Base-by-base conservation (phyloP, 1,284 basidiomycete species). In the Cryptococcus sp. region DNA sequence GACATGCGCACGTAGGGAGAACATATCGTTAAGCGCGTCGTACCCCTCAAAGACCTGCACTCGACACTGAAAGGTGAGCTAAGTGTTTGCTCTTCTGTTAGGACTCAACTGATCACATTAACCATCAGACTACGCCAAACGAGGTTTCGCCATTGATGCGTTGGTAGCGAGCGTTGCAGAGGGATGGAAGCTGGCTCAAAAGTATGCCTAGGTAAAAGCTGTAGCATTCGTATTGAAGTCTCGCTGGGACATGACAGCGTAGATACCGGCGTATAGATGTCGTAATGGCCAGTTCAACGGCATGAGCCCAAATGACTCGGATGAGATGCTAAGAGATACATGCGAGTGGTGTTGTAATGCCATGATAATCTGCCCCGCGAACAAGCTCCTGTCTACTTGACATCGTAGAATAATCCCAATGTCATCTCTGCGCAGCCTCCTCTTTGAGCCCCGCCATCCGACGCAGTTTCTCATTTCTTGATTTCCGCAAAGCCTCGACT, bases 91-190 rank as follows among this genome's bases (percentile, higher is more conserved):
- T 20, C 25, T 40, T 23, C 8, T 29, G 47, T 29, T 13, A 22
- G 23, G 45, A 6, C 22, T 7, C 19, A 10, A n/a, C n/a, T 40
- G 39, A 40, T 40, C 39, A 13, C n/a, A n/a, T 7, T 8, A 11
- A 41, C 8, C 7, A 16, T 11, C 47, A 90, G 89, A 84, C 49
- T 93, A 91, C 67, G 81, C 85, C 62, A 74, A 78, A 66, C 85
- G 88, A 83, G 89, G 87, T 6, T 91, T 86, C 69, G 82, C 86
- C 0, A 80, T 93, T 16, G 91, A 94, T 64, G 89, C 89, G 6
- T 84, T 85, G 55, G 78, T 93, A 8, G 83, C 83, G 26, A 86
- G 89, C 70, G 83, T 91, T 57, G 90, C 87, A 0, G 79, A 81
- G 16, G 91, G 90, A 0, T 86, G 85, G 67, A 82, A 85, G 54